Evolutionary conservation across 345 rosid species (phyloP), one percentile per base, ranked within the genome.

Genomic region (Salix suchowensis): DNA sequence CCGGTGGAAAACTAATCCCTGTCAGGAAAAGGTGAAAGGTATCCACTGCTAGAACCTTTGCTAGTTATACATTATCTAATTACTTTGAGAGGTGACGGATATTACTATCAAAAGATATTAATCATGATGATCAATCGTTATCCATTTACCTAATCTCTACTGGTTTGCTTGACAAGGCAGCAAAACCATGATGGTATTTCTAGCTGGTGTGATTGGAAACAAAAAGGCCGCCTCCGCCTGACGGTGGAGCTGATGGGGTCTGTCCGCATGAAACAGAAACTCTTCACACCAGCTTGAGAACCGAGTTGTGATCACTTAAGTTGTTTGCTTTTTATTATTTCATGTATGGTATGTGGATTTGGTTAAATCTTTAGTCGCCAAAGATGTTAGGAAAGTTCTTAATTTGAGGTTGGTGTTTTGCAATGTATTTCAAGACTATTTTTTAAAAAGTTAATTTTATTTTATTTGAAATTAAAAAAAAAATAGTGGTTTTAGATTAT

Each of bases 401-500:
- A 24, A 24, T 24, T 2, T 42, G 13, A 11, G 15, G 48, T 3
- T 11, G 11, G 36, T 34, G 36, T 34, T 34, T 34, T 34, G 6
- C 36, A 34, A 0, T 4, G 36, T 34, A 34, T 34, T 34, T 34
- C 0, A 4, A 4, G 5, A 34, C 0, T 4, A 34, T 34, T 34
- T 34, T 34, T 34, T 3, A 32, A 3, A 32, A 32, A 32, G 0
- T 3, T 0, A 3, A 32, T 30, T 26, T 26, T 26, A 3, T 32
- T 32, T 32, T 32, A 3, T 32, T 32, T 32, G 5, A 32, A 32
- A 32, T 32, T 32, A 2, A 30, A 30, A 32, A 3, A 32, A 30
- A 30, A 32, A 0, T 32, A 0, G 0, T 4, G 36, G 0, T 34
- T 34, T 34, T 34, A 34, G 6, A 34, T 34, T 0, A 34, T 34